Percentiles rank a stretch among this genome's conserved stretches.
Conservation (phyloP, 148 eudicot genomes). For the Chenopodium formosanum region DNA sequence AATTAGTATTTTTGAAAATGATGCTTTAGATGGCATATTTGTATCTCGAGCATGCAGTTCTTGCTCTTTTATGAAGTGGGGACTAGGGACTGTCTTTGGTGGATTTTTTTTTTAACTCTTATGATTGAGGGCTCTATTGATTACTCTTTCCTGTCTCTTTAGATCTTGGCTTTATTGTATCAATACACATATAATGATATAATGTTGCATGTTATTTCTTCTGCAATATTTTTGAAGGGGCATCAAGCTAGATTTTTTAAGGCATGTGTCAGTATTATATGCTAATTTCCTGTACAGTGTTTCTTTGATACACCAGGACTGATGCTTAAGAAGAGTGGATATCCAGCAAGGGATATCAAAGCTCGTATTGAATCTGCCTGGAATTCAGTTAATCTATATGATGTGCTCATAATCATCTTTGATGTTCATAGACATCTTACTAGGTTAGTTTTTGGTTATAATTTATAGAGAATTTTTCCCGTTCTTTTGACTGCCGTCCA, state of each 20-base stretch:
- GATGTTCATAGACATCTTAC: constrained; percentile 91
- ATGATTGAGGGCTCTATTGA: neutral
- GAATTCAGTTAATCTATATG: constrained; percentile 74
- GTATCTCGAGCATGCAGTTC: neutral
- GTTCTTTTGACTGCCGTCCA: neutral
- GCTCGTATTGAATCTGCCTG: constrained; percentile 79
- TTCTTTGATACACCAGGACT: constrained; percentile 98
- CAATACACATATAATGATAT: neutral
- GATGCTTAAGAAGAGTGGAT: constrained; percentile 68
- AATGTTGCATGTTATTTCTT: constrained; percentile 3
- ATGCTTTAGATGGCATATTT: neutral
- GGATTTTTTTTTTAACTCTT: neutral
- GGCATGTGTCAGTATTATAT: neutral
- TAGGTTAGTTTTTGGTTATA: constrained; percentile 45
- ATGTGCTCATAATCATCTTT: constrained; percentile 84
- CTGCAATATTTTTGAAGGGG: neutral
- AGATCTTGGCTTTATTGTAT: neutral
- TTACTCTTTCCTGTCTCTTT: neutral
- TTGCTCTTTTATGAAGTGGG: neutral
- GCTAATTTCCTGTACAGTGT: constrained; percentile 57
- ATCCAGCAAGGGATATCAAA: constrained; percentile 60
- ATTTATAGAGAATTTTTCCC: neutral
- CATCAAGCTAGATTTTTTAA: constrained; percentile 9
- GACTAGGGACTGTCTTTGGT: neutral
- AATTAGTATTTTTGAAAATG: neutral